Percentiles rank a stretch among this genome's conserved stretches.
Evolutionary conservation across 148 eudicot species (phyloP).

Genomic region (Pharnaceum exiguum): DNA sequence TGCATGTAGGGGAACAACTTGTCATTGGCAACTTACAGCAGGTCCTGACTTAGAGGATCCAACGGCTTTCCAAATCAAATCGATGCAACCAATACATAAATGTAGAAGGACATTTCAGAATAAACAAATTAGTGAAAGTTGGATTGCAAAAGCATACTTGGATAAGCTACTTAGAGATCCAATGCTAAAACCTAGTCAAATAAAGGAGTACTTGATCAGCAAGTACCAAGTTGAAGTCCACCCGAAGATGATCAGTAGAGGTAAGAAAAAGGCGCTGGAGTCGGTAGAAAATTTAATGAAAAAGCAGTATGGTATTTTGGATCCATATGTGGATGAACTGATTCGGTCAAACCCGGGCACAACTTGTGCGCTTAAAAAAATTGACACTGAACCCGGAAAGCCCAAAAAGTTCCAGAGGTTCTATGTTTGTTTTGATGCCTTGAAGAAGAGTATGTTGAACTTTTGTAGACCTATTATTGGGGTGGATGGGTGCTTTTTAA

Average conservation of each 20-base stretch:
- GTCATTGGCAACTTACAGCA: not conserved
- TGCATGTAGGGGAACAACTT: not conserved
- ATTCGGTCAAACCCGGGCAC: no score
- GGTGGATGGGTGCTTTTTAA: not conserved
- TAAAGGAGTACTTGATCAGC: not conserved
- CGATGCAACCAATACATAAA: not conserved
- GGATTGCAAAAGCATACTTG: not conserved
- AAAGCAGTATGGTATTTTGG: not conserved
- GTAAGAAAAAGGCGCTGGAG: not conserved
- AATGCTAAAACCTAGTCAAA: not conserved
- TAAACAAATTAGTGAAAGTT: not conserved
- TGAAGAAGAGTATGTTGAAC: not conserved
- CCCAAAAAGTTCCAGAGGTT: not conserved
- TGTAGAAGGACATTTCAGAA: not conserved
- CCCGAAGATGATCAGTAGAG: not conserved
- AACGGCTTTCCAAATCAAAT: not conserved
- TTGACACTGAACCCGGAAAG: not conserved
- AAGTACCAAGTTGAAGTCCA: not conserved
- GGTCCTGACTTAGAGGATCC: not conserved
- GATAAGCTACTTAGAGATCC: not conserved
- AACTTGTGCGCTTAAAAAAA: not conserved
- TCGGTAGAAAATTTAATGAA: not conserved
- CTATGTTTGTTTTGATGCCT: not conserved
- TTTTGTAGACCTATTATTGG: conserved; percentile 1
- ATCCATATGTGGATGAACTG: not conserved